These are phyloP conservation scores for Metschnikowia rubicola DNA, from an alignment of 805 yeast species.

Conservation along the genomic window DNA sequence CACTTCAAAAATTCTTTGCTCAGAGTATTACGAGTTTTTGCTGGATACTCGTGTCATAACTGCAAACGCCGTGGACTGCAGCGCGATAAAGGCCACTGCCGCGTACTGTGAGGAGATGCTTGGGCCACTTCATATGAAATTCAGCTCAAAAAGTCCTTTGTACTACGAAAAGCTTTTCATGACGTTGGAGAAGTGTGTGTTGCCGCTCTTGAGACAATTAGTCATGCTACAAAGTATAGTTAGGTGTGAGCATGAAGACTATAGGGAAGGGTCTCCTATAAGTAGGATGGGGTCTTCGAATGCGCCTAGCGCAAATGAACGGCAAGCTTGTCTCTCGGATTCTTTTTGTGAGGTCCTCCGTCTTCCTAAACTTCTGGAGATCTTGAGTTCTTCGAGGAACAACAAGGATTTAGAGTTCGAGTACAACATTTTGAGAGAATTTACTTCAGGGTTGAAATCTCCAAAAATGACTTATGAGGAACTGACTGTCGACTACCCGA, in stretches of 20 bases:
- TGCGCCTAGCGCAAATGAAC: no score
- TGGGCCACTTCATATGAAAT: neutral
- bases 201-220: constrained; percentile 36
- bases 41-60: neutral
- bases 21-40: neutral
- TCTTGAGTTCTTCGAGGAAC: neutral
- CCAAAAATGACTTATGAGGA: no score
- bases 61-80: no score
- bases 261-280: neutral
- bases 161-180: constrained; percentile 4
- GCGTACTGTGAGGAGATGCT: neutral
- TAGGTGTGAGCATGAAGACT: constrained; percentile 7
- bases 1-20: constrained; percentile 20
- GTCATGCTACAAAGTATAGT: constrained; percentile 20
- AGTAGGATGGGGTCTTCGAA: no score
- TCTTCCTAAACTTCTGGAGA: constrained; percentile 18
- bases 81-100: neutral
- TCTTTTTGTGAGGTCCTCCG: constrained; percentile 24
- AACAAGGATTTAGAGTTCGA: neutral
- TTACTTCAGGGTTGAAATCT: neutral
- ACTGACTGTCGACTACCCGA: constrained; percentile 47
- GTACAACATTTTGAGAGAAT: neutral
- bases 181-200: constrained; percentile 14
- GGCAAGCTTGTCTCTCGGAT: constrained; percentile 16
- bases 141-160: neutral